Base-by-base conservation (phyloP, 2,329 filamentous ascomycete species). In the Pseudogymnoascus sp. region DNA sequence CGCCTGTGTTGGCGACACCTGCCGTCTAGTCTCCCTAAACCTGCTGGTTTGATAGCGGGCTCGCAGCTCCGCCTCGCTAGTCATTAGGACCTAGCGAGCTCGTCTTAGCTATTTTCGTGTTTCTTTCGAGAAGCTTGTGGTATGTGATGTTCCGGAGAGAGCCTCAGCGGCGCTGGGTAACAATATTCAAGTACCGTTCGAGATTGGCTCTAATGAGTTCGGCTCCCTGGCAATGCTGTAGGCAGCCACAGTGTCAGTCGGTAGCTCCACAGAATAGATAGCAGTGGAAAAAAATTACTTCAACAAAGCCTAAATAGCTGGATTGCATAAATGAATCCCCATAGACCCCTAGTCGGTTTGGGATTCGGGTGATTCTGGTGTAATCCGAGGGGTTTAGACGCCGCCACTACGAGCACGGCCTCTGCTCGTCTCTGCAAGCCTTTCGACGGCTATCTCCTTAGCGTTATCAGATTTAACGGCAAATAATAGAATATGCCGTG, bases 41-140 rank as follows among this genome's bases (percentile, higher is more conserved):
- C 59, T 39, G 59, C n/a, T 61, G 29, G 36, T 61, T n/a, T 61
- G 59, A 40, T 40, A 61, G 34, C 59, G 59, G 14, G 34, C 59
- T 61, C 59, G 34, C 18, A 40, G 59, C 59, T 61, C 59, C 59
- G 59, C 59, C 36, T 61, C 59, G 12, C 36, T 61, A 39, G 59
- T 31, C 59, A 61, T 61, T 21, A 31, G 51, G 29, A 10, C 29
- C 11, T 5, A 57, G 10, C n/a, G 5, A 57, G 26, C 16, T 34
- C 29, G 29, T 36, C 10, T 34, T 36, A 16, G 3, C 8, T 34
- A 34, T 57, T 57, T 8, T 34, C 26, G 51, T 57, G 5, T 36
- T 31, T 34, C 10, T 57, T 57, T 34, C 8, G 51, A 21, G 10
- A 21, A 14, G 10, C 10, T 34, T 36, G 51, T 34, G 26, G 7